Evolutionary conservation across 495 filamentous ascomycete genomes (phyloP), one percentile per base, ranked within the genome.

Genomic region (Trichoderma erinaceum): DNA sequence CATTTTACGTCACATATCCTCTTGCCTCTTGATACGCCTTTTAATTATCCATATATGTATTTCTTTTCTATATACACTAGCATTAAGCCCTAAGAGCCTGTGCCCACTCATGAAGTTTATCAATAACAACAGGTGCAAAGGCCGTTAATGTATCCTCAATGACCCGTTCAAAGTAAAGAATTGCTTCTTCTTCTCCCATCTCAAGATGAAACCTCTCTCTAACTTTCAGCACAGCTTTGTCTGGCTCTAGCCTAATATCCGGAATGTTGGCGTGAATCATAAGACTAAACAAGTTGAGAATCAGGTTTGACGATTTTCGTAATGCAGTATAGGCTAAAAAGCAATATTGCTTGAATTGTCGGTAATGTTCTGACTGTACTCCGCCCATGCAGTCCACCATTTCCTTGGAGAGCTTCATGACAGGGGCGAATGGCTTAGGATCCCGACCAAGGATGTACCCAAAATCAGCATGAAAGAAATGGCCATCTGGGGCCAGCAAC

Each of bases 361-460:
- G 78, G 74, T 96, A 98, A 63, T 96, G 87, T 21, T 89, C 85
- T 32, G 89, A 91, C 35, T 83, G 82, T 5, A 87, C 81, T 8
- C 96, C 93, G 67, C 95, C 95, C 95, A 99, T 97, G 66, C 93
- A 94, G 72, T 98, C 95, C 16, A 97, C 90, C 95, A 99, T 99
- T 74, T 99, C 95, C 72, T 92, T 92, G 78, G 90, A 92, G 25
- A 99, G 86, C 73, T 99, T 99, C 89, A 99, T 96, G 69, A 90
- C 88, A 0, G 95, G 95, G 2, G 95, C 93, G 73, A 98, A 97
- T 3, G 95, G 95, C 72, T 99, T 99, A 1, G 95, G 95, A 72
- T 99, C 95, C 23, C 95, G 92, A 43, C 95, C 95, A 11, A 99
- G 89, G 69, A 99, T 98, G 79, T 93, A 99, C 43, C 96, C 94